Conservation (phyloP, 1,284 basidiomycete genomes). For the Rhodotorula glutinis region DNA sequence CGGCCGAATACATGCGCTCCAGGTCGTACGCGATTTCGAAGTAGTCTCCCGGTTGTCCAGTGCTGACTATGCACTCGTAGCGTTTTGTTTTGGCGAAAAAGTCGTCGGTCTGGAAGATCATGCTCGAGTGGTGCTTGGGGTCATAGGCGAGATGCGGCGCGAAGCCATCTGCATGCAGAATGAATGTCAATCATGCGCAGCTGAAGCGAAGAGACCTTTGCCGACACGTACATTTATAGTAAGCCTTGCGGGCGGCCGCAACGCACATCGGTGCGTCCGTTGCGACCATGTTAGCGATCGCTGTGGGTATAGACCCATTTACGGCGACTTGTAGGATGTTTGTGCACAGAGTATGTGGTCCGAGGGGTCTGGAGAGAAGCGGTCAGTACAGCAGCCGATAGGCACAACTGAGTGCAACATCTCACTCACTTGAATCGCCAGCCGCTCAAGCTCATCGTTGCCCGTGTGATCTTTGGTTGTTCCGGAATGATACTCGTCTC, state of each 20-base stretch:
- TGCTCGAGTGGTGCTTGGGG: background rate
- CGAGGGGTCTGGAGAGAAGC: no score
- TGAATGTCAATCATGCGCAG: no score
- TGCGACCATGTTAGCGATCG: no score
- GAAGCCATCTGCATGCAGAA: background rate
- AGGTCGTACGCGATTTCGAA: conserved; percentile 25
- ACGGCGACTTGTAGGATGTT: no score
- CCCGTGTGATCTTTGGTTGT: conserved; percentile 29
- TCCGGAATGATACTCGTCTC: conserved; percentile 16
- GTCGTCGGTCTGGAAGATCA: conserved; percentile 24
- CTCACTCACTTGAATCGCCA: conserved; percentile 19
- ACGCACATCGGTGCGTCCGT: no score
- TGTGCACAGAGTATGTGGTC: no score
- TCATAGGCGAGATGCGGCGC: conserved; percentile 14
- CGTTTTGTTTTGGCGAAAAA: background rate
- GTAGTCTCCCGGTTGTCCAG: conserved; percentile 4
- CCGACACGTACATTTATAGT: background rate
- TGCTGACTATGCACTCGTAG: conserved; percentile 15
- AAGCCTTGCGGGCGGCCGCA: no score
- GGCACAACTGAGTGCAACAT: no score
- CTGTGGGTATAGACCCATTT: no score
- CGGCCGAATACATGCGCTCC: conserved; percentile 13
- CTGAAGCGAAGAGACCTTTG: no score
- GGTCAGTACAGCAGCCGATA: no score
- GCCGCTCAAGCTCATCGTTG: conserved; percentile 26